phyloP scores from a whole-genome alignment of 2,329 filamentous ascomycete species.

The Aureobasidium namibiae region DNA sequence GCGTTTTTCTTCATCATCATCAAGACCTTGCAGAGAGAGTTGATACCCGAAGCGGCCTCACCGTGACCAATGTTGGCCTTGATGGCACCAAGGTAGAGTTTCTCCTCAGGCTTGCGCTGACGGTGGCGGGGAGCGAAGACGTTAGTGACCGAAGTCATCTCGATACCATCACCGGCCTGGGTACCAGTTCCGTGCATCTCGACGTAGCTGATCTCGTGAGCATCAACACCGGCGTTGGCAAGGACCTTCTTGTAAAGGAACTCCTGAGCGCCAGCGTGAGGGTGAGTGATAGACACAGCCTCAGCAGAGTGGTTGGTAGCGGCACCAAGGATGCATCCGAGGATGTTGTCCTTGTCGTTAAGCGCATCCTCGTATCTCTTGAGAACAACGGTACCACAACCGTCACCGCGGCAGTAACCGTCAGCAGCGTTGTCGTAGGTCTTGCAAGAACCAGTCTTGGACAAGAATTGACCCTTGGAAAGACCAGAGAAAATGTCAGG shows the following conservation, averaged over 20 bases:
- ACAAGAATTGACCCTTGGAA: constrained; percentile 69
- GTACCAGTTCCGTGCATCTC: constrained; percentile 89
- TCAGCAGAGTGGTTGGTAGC: constrained; percentile 77
- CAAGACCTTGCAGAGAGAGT: constrained; percentile 45
- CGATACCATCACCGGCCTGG: constrained; percentile 72
- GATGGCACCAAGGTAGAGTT: constrained; percentile 46
- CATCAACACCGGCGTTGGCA: constrained; percentile 64
- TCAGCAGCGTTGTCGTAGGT: constrained; percentile 75
- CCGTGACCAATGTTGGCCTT: constrained; percentile 49
- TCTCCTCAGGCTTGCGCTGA: constrained; percentile 41
- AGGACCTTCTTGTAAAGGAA: constrained; percentile 62
- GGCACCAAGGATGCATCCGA: constrained; percentile 67
- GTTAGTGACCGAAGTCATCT: constrained; percentile 69
- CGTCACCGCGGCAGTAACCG: constrained; percentile 75
- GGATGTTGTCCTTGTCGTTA: constrained; percentile 60
- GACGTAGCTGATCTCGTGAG: constrained; percentile 70
- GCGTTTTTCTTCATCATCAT: constrained; percentile 47
- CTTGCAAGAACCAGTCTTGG: constrained; percentile 67
- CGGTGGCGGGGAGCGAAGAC: constrained; percentile 50
- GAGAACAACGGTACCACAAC: constrained; percentile 63
- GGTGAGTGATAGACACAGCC: constrained; percentile 75
- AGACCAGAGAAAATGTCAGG: constrained; percentile 72
- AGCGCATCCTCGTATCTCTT: constrained; percentile 74
- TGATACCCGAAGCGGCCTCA: constrained; percentile 47
- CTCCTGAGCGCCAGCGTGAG: constrained; percentile 69